These are phyloP conservation scores for Trebouxia sp. DNA, from an alignment of 139 green algal genomes.

Conservation along the genomic window DNA sequence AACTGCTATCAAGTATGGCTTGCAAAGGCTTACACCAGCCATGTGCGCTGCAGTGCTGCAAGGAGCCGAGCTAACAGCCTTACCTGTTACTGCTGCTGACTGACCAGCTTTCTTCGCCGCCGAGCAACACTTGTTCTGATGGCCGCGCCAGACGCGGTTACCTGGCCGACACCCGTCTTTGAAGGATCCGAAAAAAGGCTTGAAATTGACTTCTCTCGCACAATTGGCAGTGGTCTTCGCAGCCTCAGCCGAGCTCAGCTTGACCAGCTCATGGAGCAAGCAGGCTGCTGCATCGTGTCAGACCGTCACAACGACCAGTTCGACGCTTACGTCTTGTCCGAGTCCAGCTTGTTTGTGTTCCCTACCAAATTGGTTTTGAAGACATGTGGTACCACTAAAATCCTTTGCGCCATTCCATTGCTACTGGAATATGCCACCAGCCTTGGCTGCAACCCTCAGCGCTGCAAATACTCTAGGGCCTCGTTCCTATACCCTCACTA, in stretches of 20 bases:
- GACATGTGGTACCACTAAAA: conserved; percentile 96
- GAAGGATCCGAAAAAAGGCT: conserved; percentile 96
- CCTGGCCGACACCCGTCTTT: conserved; percentile 67
- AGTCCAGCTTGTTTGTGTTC: conserved; percentile 97
- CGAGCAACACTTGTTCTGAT: not conserved
- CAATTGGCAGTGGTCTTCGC: conserved; percentile 61
- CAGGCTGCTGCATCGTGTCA: conserved; percentile 94
- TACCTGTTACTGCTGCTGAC: conserved; percentile 30
- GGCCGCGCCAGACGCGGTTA: not conserved
- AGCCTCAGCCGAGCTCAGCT: conserved; percentile 64
- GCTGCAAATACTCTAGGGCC: conserved; percentile 88
- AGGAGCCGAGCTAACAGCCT: conserved; percentile 68
- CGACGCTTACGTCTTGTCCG: conserved; percentile 97
- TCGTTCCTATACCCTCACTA: conserved; percentile 94
- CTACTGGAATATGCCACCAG: conserved; percentile 75
- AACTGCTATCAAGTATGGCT: not conserved
- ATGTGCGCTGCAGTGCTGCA: conserved; percentile 49
- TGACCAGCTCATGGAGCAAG: conserved; percentile 68
- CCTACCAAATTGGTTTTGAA: conserved; percentile 91
- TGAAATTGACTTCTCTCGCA: conserved; percentile 78
- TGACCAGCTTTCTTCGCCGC: not conserved
- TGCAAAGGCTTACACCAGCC: not conserved
- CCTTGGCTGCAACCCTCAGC: conserved; percentile 58
- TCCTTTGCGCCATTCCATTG: conserved; percentile 79
- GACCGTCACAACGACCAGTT: conserved; percentile 69